phyloP scores from a whole-genome alignment of 441 rosid genomes.

The Breynia disticha region DNA sequence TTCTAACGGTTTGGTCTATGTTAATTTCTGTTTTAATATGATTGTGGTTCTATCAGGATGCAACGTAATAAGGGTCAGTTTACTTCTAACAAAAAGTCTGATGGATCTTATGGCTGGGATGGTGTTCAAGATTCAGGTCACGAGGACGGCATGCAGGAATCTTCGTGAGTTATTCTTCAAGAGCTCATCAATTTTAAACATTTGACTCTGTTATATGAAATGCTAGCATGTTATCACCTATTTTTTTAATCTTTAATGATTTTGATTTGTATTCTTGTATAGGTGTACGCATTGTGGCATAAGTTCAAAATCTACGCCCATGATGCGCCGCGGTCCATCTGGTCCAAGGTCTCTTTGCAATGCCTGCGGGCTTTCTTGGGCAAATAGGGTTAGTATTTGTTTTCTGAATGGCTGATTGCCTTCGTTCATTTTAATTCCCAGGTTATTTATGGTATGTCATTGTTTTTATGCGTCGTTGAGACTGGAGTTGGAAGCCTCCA shows the following conservation, averaged over 20 bases:
- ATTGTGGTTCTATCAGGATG: constrained; percentile 49
- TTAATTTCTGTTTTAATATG: not conserved
- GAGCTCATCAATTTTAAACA: not conserved
- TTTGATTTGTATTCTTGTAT: constrained; percentile 13
- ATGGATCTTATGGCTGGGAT: constrained; percentile 51
- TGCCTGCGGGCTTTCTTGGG: constrained; percentile 98
- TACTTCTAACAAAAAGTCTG: constrained; percentile 72
- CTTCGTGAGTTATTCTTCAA: constrained; percentile 42
- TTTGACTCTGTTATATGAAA: not conserved
- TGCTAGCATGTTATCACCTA: not conserved
- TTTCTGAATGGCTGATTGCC: not conserved
- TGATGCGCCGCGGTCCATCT: constrained; percentile 98
- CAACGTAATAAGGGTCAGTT: constrained; percentile 94
- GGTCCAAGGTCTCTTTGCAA: constrained; percentile 98
- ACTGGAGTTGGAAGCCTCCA: too few relatives aligned
- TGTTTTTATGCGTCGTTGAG: too few relatives aligned
- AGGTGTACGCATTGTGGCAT: constrained; percentile 88
- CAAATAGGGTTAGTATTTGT: constrained; percentile 64
- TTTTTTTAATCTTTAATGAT: not conserved
- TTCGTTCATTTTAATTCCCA: not conserved
- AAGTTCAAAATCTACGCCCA: constrained; percentile 82
- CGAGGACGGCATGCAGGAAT: constrained; percentile 58
- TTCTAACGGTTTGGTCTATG: too few relatives aligned
- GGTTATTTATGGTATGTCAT: too few relatives aligned
- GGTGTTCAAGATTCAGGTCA: constrained; percentile 56